phyloP scores from a whole-genome alignment of 1,284 basidiomycete species.

The Cutaneotrichosporon sp. region DNA sequence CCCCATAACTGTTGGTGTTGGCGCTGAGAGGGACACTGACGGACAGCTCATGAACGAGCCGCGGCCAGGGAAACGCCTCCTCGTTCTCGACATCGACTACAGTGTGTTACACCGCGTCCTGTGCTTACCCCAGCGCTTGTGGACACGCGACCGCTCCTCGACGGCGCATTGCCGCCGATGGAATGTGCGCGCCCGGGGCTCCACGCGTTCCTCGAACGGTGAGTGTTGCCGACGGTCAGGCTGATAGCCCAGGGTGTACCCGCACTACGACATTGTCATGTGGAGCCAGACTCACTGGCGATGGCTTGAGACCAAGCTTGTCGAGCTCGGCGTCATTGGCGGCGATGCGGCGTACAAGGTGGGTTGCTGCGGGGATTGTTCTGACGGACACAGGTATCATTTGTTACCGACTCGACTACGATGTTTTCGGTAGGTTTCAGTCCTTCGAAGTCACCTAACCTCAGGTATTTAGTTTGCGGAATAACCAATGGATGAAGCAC shows the following conservation, averaged over 20 bases:
- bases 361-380: constrained; percentile 8
- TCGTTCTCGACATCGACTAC: constrained; percentile 85
- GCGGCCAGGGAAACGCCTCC: constrained; percentile 66
- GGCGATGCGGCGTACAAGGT: constrained; percentile 64
- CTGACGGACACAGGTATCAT: constrained; percentile 25
- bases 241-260: constrained; percentile 56
- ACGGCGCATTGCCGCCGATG: constrained; percentile 65
- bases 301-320: constrained; percentile 85
- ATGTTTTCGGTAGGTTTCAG: constrained; percentile 73
- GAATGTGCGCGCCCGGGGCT: constrained; percentile 77
- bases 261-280: constrained; percentile 76
- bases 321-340: constrained; percentile 80
- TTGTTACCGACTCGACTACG: constrained; percentile 73
- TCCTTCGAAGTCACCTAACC: neutral
- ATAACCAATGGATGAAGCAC: constrained; percentile 70
- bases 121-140: constrained; percentile 57
- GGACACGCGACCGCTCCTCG: constrained; percentile 73
- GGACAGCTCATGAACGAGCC: constrained; percentile 65
- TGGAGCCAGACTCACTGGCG: constrained; percentile 80
- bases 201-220: constrained; percentile 65
- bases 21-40: no score
- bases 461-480: constrained; percentile 59
- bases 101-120: constrained; percentile 51
- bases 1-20: constrained; percentile 46
- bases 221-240: neutral